Conservation (phyloP, 129 eudicot genomes). For the Flaveria linearis region DNA sequence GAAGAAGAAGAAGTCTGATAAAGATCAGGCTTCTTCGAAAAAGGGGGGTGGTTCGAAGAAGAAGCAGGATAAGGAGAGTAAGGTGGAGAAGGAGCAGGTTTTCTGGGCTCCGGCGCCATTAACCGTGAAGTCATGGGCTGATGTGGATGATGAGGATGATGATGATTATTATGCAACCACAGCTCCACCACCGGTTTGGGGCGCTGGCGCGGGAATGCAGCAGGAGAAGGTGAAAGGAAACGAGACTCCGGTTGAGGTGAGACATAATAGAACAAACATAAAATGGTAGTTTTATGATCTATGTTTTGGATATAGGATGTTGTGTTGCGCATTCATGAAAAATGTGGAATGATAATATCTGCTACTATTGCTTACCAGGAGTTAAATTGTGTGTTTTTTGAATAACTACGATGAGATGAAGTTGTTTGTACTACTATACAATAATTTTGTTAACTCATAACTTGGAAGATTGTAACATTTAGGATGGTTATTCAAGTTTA, state of each 20-base stretch:
- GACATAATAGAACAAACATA: background rate
- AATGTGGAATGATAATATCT: constrained; percentile 13
- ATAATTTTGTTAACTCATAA: background rate
- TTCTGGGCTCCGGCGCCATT: constrained; percentile 80
- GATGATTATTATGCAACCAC: constrained; percentile 83
- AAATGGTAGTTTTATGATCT: constrained; percentile 11
- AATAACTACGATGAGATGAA: background rate
- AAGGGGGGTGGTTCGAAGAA: constrained; percentile 43
- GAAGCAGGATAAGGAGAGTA: constrained; percentile 41
- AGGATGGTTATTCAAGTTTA: background rate
- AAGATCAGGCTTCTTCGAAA: constrained; percentile 48
- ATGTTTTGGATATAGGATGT: constrained; percentile 1
- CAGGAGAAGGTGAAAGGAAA: constrained; percentile 47
- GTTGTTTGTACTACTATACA: background rate
- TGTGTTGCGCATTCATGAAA: constrained; percentile 11
- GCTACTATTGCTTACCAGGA: background rate
- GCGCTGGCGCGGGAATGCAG: constrained; percentile 37
- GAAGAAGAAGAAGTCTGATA: constrained; percentile 84
- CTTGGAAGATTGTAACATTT: background rate
- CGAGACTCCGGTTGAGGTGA: constrained; percentile 45
- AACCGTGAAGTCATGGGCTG: constrained; percentile 82
- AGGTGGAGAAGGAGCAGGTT: constrained; percentile 56
- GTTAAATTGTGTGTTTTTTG: background rate
- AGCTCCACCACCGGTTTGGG: constrained; percentile 76
- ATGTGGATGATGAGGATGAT: constrained; percentile 94